phyloP scores from a whole-genome alignment of 2,329 filamentous ascomycete species.

The Trichothecium sympodiale region DNA sequence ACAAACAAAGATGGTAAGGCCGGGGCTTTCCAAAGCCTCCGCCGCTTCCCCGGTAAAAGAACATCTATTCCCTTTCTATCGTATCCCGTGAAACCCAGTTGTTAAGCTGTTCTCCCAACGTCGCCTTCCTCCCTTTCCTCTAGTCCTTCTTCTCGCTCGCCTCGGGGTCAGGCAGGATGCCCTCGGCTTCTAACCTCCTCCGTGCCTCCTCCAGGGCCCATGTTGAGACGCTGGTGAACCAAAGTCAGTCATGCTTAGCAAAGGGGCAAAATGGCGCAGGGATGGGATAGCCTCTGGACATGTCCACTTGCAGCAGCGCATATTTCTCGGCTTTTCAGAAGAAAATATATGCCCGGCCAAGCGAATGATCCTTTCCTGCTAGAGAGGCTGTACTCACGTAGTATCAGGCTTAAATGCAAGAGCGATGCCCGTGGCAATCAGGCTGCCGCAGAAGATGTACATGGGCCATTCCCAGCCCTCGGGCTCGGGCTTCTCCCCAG shows the following conservation, averaged over 20 bases:
- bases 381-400: slow-evolving; percentile 89
- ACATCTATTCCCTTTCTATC: too few species aligned
- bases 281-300: too few species aligned
- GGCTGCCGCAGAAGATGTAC: slow-evolving; percentile 72
- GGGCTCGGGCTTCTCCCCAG: slow-evolving; percentile 88
- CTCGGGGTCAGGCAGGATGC: slow-evolving; percentile 72
- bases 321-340: background rate
- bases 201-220: slow-evolving; percentile 97
- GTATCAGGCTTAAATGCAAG: slow-evolving; percentile 98
- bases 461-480: slow-evolving; percentile 92
- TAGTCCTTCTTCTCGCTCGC: slow-evolving; percentile 45
- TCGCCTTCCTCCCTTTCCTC: too few species aligned
- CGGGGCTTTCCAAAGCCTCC: background rate
- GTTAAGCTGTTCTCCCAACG: too few species aligned
- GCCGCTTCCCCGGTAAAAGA: too few species aligned
- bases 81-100: too few species aligned
- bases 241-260: slow-evolving; percentile 12
- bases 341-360: background rate
- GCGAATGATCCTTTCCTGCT: background rate
- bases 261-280: slow-evolving; percentile 4
- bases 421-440: slow-evolving; percentile 63
- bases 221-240: slow-evolving; percentile 73
- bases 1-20: background rate
- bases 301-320: background rate
- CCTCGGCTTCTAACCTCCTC: slow-evolving; percentile 89